These are phyloP conservation scores for Purpureocillium takamizusanense DNA, from an alignment of 2,329 filamentous ascomycete genomes.

Conservation along the genomic window DNA sequence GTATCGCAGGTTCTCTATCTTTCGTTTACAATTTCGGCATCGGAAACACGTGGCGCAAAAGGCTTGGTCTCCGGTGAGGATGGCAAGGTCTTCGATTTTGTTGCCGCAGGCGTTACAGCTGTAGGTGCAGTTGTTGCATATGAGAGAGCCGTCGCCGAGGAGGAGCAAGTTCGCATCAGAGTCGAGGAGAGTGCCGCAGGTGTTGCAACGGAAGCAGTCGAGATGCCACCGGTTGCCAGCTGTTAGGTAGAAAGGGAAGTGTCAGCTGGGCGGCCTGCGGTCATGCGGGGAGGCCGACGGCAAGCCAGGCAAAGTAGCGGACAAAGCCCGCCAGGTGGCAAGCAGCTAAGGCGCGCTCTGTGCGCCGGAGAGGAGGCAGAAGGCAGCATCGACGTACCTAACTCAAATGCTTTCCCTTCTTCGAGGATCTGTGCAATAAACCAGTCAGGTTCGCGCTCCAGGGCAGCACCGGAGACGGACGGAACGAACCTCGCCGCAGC, in stretches of 20 bases:
- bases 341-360: neutral
- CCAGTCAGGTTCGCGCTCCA: conserved; percentile 1
- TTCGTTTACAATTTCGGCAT: conserved; percentile 95
- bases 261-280: conserved; percentile 14
- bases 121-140: conserved; percentile 99
- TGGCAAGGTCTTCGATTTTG: conserved; percentile 97
- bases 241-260: conserved; percentile 24
- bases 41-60: conserved; percentile 97
- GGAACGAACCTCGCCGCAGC: conserved; percentile 72
- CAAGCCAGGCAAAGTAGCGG: too few species aligned
- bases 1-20: conserved; percentile 97
- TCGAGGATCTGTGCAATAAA: conserved; percentile 66
- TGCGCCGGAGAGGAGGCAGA: neutral
- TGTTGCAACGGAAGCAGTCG: conserved; percentile 97
- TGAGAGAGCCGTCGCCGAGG: conserved; percentile 92
- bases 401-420: conserved; percentile 96
- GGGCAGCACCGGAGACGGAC: conserved; percentile 2
- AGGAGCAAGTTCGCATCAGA: conserved; percentile 96
- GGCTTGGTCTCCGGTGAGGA: conserved; percentile 93
- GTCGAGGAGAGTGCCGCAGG: conserved; percentile 89
- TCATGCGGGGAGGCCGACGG: too few species aligned
- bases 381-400: conserved; percentile 55
- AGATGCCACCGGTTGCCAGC: conserved; percentile 98
- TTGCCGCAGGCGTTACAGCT: conserved; percentile 94
- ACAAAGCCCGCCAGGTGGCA: neutral